Evolutionary conservation across 2,329 filamentous ascomycete genomes (phyloP).

Genomic region (Fusarium praegraminearum): DNA sequence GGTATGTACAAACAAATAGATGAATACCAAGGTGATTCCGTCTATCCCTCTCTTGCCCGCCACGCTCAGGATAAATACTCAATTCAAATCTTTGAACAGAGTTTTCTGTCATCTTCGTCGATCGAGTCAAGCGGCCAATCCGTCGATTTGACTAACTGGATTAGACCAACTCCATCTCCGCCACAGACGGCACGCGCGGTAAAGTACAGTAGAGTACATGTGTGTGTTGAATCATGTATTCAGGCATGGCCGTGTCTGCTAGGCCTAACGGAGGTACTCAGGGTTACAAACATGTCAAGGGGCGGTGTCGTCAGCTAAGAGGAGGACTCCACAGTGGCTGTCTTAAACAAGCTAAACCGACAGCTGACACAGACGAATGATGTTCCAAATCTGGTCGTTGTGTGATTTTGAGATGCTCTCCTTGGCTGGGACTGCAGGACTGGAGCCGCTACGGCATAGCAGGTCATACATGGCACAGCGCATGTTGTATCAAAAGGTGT

Average conservation of each 20-base stretch:
- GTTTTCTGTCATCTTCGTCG: not conserved
- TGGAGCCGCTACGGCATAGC: not conserved
- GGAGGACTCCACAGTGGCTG: not conserved
- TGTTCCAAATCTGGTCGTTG: conserved; percentile 1
- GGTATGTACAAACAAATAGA: not conserved
- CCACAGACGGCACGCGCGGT: not conserved
- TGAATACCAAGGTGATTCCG: not conserved
- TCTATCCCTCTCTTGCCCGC: not conserved
- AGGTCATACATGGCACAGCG: conserved; percentile 19
- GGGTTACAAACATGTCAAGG: not conserved
- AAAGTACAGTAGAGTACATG: not conserved
- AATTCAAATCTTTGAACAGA: conserved; percentile 9
- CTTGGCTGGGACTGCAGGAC: conserved; percentile 12
- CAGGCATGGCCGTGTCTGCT: not conserved
- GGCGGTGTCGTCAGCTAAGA: not conserved
- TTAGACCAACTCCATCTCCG: not conserved
- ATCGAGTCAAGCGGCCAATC: not conserved
- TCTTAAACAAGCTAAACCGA: conserved; percentile 8
- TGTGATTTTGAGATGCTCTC: conserved; percentile 3
- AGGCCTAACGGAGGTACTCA: too few species aligned
- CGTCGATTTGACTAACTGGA: not conserved
- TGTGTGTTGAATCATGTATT: conserved; percentile 12
- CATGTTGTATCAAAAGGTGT: not conserved
- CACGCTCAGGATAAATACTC: not conserved
- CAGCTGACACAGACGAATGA: conserved; percentile 15